Percentiles rank a stretch among this genome's conserved stretches.
These are phyloP conservation scores for Huntiella savannae DNA, from an alignment of 2,329 filamentous ascomycete genomes.

Conservation along the genomic window DNA sequence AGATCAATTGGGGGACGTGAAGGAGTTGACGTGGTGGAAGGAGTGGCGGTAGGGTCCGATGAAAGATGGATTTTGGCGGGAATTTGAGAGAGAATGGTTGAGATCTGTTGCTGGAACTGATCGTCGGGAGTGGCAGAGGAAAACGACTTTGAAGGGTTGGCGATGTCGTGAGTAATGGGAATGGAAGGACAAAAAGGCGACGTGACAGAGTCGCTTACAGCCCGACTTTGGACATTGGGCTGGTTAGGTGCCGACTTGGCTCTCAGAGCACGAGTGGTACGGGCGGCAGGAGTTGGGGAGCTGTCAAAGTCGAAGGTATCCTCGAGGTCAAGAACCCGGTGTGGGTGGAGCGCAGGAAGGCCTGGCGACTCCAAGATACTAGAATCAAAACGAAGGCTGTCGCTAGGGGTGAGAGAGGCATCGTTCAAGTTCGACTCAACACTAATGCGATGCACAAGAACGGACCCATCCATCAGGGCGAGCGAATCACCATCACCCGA, in stretches of 20 bases:
- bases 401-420: not conserved
- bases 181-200: conserved; percentile 13
- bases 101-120: conserved; percentile 62
- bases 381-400: conserved; percentile 7
- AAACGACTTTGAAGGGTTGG: conserved; percentile 16
- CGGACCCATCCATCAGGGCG: not conserved
- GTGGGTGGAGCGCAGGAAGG: conserved; percentile 1
- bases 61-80: conserved; percentile 63
- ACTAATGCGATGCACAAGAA: conserved; percentile 6
- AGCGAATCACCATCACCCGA: conserved; percentile 5
- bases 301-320: conserved; percentile 8
- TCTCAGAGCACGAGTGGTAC: conserved; percentile 4
- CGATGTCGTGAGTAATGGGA: conserved; percentile 21
- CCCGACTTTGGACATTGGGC: no score
- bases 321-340: not conserved
- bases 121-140: conserved; percentile 28
- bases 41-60: conserved; percentile 22
- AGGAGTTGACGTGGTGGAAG: no score
- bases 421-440: conserved; percentile 3
- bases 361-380: conserved; percentile 6
- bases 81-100: conserved; percentile 56
- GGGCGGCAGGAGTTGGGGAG: conserved; percentile 5
- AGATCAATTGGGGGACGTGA: conserved; percentile 23
- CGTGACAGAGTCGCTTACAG: no score
- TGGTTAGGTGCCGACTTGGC: conserved; percentile 8